A percentile compares a stretch with the other conserved stretches of the same genome.
These are phyloP conservation scores for Cercospora nicotianae DNA, from an alignment of 2,329 filamentous ascomycete species.

Conservation along the genomic window DNA sequence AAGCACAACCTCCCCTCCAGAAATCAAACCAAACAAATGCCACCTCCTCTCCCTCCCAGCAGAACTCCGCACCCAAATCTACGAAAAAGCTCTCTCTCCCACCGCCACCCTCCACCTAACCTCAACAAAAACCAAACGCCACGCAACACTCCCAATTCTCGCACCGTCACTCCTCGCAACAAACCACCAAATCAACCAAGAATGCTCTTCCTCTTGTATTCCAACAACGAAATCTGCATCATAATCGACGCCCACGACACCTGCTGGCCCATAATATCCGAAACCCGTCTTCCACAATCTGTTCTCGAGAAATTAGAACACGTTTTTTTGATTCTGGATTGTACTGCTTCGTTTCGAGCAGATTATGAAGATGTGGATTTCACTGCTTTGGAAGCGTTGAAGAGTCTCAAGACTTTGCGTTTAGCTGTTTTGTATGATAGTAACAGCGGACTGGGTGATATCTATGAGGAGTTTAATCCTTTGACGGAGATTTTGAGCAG, in stretches of 20 bases:
- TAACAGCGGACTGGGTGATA: background rate
- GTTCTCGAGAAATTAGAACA: slow-evolving; percentile 27
- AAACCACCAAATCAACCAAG: slow-evolving; percentile 42
- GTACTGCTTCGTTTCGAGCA: slow-evolving; percentile 25
- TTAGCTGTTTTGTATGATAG: slow-evolving; percentile 13
- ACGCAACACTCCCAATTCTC: slow-evolving; percentile 32
- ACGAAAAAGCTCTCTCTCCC: slow-evolving; percentile 29
- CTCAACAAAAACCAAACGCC: slow-evolving; percentile 22
- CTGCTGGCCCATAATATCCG: slow-evolving; percentile 30
- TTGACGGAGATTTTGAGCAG: slow-evolving; percentile 1
- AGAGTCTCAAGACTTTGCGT: slow-evolving; percentile 10
- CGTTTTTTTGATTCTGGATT: slow-evolving; percentile 32
- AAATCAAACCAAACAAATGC: background rate
- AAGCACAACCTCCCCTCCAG: background rate
- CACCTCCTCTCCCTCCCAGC: slow-evolving; percentile 30
- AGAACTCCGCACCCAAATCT: slow-evolving; percentile 32
- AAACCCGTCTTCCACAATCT: slow-evolving; percentile 27
- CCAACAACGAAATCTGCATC: slow-evolving; percentile 48
- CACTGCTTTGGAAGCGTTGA: slow-evolving; percentile 18
- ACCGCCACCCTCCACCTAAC: slow-evolving; percentile 26
- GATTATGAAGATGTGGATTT: slow-evolving; percentile 31
- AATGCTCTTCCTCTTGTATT: slow-evolving; percentile 43
- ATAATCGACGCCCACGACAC: slow-evolving; percentile 33
- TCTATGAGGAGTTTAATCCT: slow-evolving; percentile 5
- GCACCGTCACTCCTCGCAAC: slow-evolving; percentile 43